Conservation (phyloP, 2,329 filamentous ascomycete genomes). For the Curvularia sp. region DNA sequence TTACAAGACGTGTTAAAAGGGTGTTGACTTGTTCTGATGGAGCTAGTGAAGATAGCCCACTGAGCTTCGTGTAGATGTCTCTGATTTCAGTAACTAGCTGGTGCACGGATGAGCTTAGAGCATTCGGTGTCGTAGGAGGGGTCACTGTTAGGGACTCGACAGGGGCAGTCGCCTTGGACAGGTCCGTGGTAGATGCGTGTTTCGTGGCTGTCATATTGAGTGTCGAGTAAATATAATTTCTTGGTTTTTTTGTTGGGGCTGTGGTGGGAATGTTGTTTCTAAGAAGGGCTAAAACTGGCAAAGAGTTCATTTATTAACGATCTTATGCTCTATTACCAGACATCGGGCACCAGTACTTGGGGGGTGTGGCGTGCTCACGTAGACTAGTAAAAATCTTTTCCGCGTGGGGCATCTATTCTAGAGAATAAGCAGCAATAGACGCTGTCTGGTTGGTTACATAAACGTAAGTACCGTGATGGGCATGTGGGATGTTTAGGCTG, state of each 20-base stretch:
- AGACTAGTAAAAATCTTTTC: conserved; percentile 17
- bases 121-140: conserved; percentile 38
- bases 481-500: conserved; percentile 17
- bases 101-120: conserved; percentile 26
- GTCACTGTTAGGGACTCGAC: conserved; percentile 8
- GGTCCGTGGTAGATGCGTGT: neutral
- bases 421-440: conserved; percentile 17
- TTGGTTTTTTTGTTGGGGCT: neutral
- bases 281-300: neutral
- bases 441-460: conserved; percentile 24
- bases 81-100: conserved; percentile 32
- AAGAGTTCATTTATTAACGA: neutral
- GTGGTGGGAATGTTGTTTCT: neutral
- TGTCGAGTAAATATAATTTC: neutral
- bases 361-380: neutral
- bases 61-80: conserved; percentile 27
- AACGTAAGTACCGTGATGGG: conserved; percentile 37
- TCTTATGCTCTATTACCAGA: conserved; percentile 6
- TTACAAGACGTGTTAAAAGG: conserved; percentile 50
- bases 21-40: conserved; percentile 46
- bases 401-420: conserved; percentile 10
- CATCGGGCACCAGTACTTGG: neutral
- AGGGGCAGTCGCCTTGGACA: conserved; percentile 1
- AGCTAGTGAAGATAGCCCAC: conserved; percentile 31
- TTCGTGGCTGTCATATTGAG: conserved; percentile 4